These are phyloP conservation scores for Ceratopteris richardii DNA, from an alignment of 75 land plant genomes.

Conservation along the genomic window DNA sequence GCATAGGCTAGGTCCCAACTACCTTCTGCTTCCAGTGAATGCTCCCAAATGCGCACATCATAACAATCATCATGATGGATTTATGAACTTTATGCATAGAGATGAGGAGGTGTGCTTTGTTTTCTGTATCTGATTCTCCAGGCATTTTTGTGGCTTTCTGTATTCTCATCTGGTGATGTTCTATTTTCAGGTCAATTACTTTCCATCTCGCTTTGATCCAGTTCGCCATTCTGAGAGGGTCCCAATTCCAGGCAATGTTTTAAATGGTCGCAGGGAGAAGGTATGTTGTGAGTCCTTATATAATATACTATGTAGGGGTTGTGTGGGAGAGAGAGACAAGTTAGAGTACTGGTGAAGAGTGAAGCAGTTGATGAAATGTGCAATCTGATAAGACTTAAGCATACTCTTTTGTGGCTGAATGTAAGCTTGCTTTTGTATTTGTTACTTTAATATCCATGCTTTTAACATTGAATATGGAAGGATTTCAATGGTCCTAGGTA, in stretches of 20 bases:
- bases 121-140: not conserved
- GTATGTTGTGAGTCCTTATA: slow-evolving; percentile 4
- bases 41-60: slow-evolving; percentile 42
- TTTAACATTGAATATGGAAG: too few species aligned
- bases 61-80: slow-evolving; percentile 47
- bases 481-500: too few species aligned
- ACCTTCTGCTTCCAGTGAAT: slow-evolving; percentile 38
- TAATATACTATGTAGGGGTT: not conserved
- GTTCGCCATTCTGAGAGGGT: slow-evolving; percentile 30
- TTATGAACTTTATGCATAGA: slow-evolving; percentile 41
- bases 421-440: too few species aligned
- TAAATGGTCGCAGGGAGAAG: slow-evolving; percentile 30
- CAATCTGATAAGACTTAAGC: too few species aligned
- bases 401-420: too few species aligned
- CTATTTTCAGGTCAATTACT: slow-evolving; percentile 39
- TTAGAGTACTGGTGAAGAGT: not conserved
- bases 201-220: slow-evolving; percentile 42
- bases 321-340: not conserved
- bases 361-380: not conserved
- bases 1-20: slow-evolving; percentile 39
- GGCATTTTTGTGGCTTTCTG: not conserved
- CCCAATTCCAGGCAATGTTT: slow-evolving; percentile 19
- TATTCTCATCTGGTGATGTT: not conserved
- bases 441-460: too few species aligned
- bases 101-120: slow-evolving; percentile 33